Evolutionary conservation across 2,329 filamentous ascomycete genomes (phyloP).

Genomic region (Sporothrix phasma): DNA sequence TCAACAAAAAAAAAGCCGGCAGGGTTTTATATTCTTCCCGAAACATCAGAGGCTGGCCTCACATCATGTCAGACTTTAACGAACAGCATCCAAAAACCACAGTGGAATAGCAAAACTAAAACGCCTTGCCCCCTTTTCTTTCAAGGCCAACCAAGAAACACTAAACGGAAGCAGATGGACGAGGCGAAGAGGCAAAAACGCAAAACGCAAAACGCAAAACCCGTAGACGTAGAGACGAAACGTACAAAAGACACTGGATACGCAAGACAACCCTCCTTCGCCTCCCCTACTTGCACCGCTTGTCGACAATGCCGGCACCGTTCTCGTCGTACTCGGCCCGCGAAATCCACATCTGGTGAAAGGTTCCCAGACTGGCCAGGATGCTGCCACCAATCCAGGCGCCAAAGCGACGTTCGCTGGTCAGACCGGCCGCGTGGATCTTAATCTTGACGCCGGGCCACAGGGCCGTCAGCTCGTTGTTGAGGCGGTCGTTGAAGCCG

Average conservation of each 20-base stretch:
- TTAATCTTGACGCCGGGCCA: constrained; percentile 82
- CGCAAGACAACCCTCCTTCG: background rate
- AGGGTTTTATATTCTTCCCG: no score
- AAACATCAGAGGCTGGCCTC: background rate
- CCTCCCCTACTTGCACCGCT: constrained; percentile 70
- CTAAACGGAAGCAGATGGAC: background rate
- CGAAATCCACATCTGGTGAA: constrained; percentile 99
- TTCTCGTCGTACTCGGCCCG: constrained; percentile 98
- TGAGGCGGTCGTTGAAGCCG: constrained; percentile 84
- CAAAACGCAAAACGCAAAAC: no score
- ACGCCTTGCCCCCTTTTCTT: constrained; percentile 1
- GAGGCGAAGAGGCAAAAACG: no score
- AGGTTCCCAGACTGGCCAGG: constrained; percentile 85
- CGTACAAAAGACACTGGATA: background rate
- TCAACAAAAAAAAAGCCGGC: background rate
- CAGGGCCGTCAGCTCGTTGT: constrained; percentile 68
- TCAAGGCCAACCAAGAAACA: background rate
- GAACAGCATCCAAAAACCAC: background rate
- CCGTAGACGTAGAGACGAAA: background rate
- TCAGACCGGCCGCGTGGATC: constrained; percentile 76
- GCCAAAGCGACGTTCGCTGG: constrained; percentile 78
- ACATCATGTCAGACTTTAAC: background rate
- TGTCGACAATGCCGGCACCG: constrained; percentile 81
- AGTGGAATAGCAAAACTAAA: background rate
- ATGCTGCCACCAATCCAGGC: constrained; percentile 97